Evolutionary conservation across 2,329 filamentous ascomycete genomes (phyloP).

Genomic region (Hypoxylon sp.): DNA sequence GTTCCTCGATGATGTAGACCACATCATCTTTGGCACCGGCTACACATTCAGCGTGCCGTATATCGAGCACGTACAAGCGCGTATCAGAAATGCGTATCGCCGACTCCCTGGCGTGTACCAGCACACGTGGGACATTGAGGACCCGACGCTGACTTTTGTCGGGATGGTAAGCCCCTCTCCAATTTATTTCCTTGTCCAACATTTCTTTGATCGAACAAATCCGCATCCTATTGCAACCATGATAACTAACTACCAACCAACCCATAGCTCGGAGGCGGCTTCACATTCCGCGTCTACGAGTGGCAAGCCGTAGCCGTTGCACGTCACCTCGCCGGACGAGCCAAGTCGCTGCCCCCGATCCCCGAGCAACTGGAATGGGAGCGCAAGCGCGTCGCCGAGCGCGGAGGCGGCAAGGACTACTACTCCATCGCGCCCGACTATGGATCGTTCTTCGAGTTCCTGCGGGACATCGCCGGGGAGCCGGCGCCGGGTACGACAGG

Average conservation of each 20-base stretch:
- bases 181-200: background rate
- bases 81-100: slow-evolving; percentile 54
- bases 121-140: slow-evolving; percentile 53
- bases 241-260: background rate
- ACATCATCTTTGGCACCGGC: slow-evolving; percentile 70
- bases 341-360: slow-evolving; percentile 42
- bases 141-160: slow-evolving; percentile 52
- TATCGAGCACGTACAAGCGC: slow-evolving; percentile 59
- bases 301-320: slow-evolving; percentile 55
- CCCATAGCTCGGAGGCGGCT: slow-evolving; percentile 50
- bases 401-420: slow-evolving; percentile 51
- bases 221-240: background rate
- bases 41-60: slow-evolving; percentile 70
- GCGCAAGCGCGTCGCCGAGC: slow-evolving; percentile 44
- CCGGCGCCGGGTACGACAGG: slow-evolving; percentile 54
- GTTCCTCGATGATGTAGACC: slow-evolving; percentile 61
- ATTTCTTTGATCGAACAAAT: background rate
- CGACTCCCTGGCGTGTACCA: slow-evolving; percentile 53
- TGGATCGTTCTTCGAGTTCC: slow-evolving; percentile 54
- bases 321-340: slow-evolving; percentile 51
- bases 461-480: slow-evolving; percentile 57
- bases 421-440: slow-evolving; percentile 51
- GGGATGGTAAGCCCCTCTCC: slow-evolving; percentile 49
- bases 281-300: slow-evolving; percentile 55
- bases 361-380: slow-evolving; percentile 52